phyloP scores from a whole-genome alignment of 768 basidiomycete species.

The Kwoniella bestiolae region DNA sequence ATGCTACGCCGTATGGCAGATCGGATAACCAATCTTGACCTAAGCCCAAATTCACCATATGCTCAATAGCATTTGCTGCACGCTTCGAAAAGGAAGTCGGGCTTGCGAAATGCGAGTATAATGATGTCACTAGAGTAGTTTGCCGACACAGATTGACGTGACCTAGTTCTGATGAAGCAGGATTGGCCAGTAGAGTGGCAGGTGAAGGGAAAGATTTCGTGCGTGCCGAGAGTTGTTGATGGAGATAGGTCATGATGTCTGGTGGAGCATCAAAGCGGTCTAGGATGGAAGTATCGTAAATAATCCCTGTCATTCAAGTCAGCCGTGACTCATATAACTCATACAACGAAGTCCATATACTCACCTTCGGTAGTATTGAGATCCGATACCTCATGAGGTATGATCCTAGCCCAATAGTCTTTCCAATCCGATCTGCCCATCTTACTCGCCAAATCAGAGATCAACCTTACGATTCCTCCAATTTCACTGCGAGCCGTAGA shows the following conservation, averaged over 20 bases:
- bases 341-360: not conserved
- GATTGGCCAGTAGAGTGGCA: not conserved
- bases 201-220: conserved; percentile 32
- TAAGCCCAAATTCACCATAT: conserved; percentile 38
- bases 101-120: conserved; percentile 28
- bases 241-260: conserved; percentile 72
- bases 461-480: conserved; percentile 19
- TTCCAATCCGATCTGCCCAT: conserved; percentile 80
- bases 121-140: conserved; percentile 22
- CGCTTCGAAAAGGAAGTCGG: not conserved
- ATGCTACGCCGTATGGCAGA: conserved; percentile 46
- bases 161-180: conserved; percentile 28
- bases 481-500: conserved; percentile 12
- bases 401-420: conserved; percentile 85
- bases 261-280: conserved; percentile 75
- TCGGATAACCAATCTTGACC: conserved; percentile 39
- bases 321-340: not conserved
- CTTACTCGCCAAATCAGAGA: conserved; percentile 30
- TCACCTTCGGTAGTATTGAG: not conserved
- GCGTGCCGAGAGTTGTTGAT: conserved; percentile 39
- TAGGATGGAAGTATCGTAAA: conserved; percentile 41
- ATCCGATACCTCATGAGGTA: conserved; percentile 20
- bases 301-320: conserved; percentile 4
- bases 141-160: conserved; percentile 18
- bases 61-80: conserved; percentile 23